Evolutionary conservation across 179 eudicot species (phyloP).

Genomic region (Vitellaria paradoxa): DNA sequence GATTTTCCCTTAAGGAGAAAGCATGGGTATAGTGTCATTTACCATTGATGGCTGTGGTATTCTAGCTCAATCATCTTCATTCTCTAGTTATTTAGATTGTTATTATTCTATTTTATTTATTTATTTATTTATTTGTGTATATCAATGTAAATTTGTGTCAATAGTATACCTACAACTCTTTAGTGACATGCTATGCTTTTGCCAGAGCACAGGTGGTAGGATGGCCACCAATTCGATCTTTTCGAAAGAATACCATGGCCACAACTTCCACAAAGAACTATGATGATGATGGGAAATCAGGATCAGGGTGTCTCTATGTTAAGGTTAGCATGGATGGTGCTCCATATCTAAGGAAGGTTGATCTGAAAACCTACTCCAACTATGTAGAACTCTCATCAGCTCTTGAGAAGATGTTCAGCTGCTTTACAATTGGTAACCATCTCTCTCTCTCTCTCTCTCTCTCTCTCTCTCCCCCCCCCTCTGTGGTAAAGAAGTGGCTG

Average conservation of each 20-base stretch:
- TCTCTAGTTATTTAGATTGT: background rate
- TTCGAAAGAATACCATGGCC: slow-evolving; percentile 77
- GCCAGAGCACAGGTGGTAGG: slow-evolving; percentile 80
- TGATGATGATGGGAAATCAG: slow-evolving; percentile 31
- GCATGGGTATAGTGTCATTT: background rate
- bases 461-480: background rate
- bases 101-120: background rate
- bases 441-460: slow-evolving; percentile 14
- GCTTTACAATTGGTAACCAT: slow-evolving; percentile 49
- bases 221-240: slow-evolving; percentile 92
- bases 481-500: background rate
- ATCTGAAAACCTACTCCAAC: slow-evolving; percentile 47
- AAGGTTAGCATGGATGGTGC: slow-evolving; percentile 84
- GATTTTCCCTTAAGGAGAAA: background rate
- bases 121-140: background rate
- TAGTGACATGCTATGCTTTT: slow-evolving; percentile 9
- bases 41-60: background rate
- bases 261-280: slow-evolving; percentile 38
- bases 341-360: slow-evolving; percentile 70
- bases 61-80: background rate
- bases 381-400: slow-evolving; percentile 56
- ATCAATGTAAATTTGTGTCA: background rate
- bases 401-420: slow-evolving; percentile 67
- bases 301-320: slow-evolving; percentile 50
- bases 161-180: background rate